Conservation (phyloP, 371 early-diverging fungal species). For the Mucor racemosus region DNA sequence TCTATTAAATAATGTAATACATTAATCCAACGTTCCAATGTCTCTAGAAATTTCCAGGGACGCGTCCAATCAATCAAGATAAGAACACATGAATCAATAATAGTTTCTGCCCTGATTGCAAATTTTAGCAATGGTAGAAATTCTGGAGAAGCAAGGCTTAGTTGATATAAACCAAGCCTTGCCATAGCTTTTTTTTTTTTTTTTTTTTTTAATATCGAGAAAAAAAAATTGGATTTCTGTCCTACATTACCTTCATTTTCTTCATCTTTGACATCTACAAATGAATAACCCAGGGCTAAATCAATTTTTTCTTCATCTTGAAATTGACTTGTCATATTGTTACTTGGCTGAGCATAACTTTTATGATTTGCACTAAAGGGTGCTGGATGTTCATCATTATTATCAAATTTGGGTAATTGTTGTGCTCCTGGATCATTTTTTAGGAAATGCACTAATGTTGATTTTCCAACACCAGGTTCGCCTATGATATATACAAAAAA, state of each 20-base stretch:
- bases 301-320: conserved; percentile 50
- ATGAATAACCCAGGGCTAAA: conserved; percentile 79
- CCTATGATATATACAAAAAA: conserved; percentile 32
- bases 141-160: conserved; percentile 69
- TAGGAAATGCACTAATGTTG: conserved; percentile 65
- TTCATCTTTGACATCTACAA: conserved; percentile 78
- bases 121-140: conserved; percentile 72
- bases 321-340: conserved; percentile 29
- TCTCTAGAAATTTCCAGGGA: conserved; percentile 85
- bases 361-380: conserved; percentile 25
- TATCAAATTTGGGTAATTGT: conserved; percentile 22
- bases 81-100: conserved; percentile 65
- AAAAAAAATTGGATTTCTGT: neutral
- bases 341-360: conserved; percentile 7
- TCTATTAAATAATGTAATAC: conserved; percentile 62
- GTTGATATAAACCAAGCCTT: conserved; percentile 78
- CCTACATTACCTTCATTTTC: conserved; percentile 64
- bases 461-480: conserved; percentile 74
- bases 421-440: conserved; percentile 56
- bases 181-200: conserved; percentile 61
- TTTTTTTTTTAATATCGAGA: neutral
- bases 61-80: conserved; percentile 87
- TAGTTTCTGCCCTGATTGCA: conserved; percentile 67
- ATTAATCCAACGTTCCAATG: conserved; percentile 75
- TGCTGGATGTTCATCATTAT: conserved; percentile 24